These are phyloP conservation scores for Salicornia ramosissima DNA, from an alignment of 148 eudicot genomes.

Conservation along the genomic window DNA sequence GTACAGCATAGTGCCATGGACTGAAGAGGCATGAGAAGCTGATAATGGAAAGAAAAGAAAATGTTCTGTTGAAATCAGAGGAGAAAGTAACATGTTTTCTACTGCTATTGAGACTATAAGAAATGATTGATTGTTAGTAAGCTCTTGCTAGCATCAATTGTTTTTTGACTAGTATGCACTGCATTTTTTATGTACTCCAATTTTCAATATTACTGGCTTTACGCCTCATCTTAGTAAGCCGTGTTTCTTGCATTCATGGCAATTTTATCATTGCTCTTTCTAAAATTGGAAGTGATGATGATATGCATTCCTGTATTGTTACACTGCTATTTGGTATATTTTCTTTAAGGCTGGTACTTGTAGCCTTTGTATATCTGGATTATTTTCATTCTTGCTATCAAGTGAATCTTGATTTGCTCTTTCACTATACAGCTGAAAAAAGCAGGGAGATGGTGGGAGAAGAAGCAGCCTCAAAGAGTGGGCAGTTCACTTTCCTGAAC, in stretches of 20 bases:
- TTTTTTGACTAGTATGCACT: not conserved
- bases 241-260: not conserved
- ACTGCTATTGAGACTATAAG: too few relatives aligned
- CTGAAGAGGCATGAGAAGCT: not conserved
- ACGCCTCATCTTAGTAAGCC: not conserved
- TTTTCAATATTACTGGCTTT: not conserved
- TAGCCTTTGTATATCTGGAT: not conserved
- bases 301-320: not conserved
- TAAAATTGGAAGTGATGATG: not conserved
- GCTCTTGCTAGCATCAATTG: not conserved
- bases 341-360: not conserved
- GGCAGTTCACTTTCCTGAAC: conserved; percentile 57
- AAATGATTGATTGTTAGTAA: too few relatives aligned
- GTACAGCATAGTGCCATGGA: not conserved
- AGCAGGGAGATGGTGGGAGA: conserved; percentile 71
- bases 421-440: conserved; percentile 61
- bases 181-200: not conserved
- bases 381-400: not conserved
- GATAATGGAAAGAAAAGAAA: not conserved
- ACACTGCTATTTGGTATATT: not conserved
- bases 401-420: not conserved
- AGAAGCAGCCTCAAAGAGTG: conserved; percentile 64
- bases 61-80: not conserved
- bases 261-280: not conserved
- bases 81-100: not conserved